phyloP scores from a whole-genome alignment of 306 rosid species.

The Rosa lucieae region DNA sequence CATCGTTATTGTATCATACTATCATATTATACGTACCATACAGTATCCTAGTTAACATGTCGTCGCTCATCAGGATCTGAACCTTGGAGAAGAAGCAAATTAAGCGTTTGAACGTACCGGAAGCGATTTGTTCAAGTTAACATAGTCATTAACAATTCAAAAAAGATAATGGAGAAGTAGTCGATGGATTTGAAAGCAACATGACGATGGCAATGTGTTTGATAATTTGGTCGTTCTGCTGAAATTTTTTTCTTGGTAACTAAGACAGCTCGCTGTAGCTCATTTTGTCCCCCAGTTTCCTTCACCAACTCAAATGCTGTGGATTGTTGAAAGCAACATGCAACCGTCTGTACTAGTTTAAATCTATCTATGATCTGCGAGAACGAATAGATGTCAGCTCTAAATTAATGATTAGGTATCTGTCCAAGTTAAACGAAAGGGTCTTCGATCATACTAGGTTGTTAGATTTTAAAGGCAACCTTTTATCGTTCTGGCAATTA shows the following conservation, averaged over 20 bases:
- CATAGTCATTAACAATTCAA: neutral
- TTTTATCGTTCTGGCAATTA: neutral
- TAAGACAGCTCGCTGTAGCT: neutral
- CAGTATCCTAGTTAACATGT: no score
- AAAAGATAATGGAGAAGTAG: neutral
- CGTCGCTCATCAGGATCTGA: no score
- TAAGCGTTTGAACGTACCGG: neutral
- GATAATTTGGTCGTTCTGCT: neutral
- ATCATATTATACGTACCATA: no score
- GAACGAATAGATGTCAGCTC: neutral
- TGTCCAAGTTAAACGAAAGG: neutral
- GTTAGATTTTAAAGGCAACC: neutral
- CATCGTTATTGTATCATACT: no score
- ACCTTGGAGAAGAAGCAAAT: neutral
- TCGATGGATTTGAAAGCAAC: neutral
- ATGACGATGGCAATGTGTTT: neutral
- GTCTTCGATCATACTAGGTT: neutral
- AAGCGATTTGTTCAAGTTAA: neutral
- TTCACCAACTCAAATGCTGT: neutral
- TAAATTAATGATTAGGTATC: neutral
- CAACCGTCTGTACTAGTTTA: neutral
- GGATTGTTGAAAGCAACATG: neutral
- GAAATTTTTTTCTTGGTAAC: neutral
- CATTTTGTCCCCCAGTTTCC: neutral
- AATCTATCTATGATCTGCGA: neutral